These are phyloP conservation scores for Ogataea methylovora DNA, from an alignment of 805 yeast genomes.

Conservation along the genomic window DNA sequence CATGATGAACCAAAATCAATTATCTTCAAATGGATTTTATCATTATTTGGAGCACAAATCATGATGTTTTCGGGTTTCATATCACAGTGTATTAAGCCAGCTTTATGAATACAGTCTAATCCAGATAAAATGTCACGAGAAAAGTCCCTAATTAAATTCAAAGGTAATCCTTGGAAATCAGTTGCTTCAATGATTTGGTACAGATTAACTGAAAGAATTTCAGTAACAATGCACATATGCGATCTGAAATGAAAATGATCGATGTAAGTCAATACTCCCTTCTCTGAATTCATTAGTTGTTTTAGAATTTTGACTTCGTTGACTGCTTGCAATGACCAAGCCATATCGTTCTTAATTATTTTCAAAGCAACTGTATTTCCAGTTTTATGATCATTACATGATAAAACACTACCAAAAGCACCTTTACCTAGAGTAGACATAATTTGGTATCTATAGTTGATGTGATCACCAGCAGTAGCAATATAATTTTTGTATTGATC, in stretches of 20 bases:
- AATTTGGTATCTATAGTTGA: constrained; percentile 68
- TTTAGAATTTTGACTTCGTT: constrained; percentile 67
- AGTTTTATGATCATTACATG: constrained; percentile 59
- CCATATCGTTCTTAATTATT: constrained; percentile 63
- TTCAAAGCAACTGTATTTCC: constrained; percentile 62
- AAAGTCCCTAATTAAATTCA: constrained; percentile 34
- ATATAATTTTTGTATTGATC: constrained; percentile 59
- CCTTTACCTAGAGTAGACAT: constrained; percentile 61
- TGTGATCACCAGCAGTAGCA: constrained; percentile 55
- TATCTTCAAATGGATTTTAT: constrained; percentile 42
- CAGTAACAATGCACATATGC: constrained; percentile 78
- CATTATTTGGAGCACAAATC: constrained; percentile 31
- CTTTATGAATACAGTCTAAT: constrained; percentile 47
- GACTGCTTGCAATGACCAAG: constrained; percentile 71
- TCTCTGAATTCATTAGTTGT: constrained; percentile 24
- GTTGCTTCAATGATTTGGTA: constrained; percentile 50
- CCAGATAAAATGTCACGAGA: constrained; percentile 52
- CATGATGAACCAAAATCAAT: constrained; percentile 80
- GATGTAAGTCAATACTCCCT: constrained; percentile 42
- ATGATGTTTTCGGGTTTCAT: constrained; percentile 81
- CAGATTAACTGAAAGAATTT: constrained; percentile 58
- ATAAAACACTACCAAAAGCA: constrained; percentile 73
- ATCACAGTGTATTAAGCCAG: constrained; percentile 71
- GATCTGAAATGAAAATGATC: constrained; percentile 76
- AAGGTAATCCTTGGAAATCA: constrained; percentile 41